These are phyloP conservation scores for Russula emetica DNA, from an alignment of 768 basidiomycete species.

Conservation along the genomic window DNA sequence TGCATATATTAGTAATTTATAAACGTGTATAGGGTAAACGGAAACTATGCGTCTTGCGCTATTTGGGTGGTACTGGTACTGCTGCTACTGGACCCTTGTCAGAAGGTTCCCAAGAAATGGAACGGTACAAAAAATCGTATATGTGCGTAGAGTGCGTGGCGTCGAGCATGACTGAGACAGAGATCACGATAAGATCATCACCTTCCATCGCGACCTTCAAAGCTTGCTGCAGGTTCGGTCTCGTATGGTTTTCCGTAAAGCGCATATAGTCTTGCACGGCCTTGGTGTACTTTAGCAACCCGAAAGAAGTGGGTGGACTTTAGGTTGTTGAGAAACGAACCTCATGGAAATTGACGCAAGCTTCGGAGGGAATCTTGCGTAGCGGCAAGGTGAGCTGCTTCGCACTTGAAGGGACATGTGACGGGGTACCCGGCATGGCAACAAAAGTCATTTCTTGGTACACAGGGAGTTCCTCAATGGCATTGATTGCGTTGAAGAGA, in stretches of 20 bases:
- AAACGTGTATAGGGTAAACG: not conserved
- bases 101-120: slow-evolving; percentile 19
- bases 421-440: slow-evolving; percentile 28
- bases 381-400: slow-evolving; percentile 15
- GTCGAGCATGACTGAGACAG: slow-evolving; percentile 23
- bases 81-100: slow-evolving; percentile 10
- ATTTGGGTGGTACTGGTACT: slow-evolving; percentile 3
- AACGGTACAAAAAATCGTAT: slow-evolving; percentile 27
- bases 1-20: slow-evolving; percentile 12
- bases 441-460: slow-evolving; percentile 13
- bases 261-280: slow-evolving; percentile 23
- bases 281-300: slow-evolving; percentile 2
- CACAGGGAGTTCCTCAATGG: slow-evolving; percentile 19
- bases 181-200: slow-evolving; percentile 25
- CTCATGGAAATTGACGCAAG: slow-evolving; percentile 13
- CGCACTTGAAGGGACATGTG: slow-evolving; percentile 13
- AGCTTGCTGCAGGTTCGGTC: slow-evolving; percentile 27
- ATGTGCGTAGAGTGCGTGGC: slow-evolving; percentile 25
- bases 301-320: not conserved
- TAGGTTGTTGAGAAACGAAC: slow-evolving; percentile 4
- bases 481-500: slow-evolving; percentile 22
- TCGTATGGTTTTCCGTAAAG: slow-evolving; percentile 20
- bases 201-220: slow-evolving; percentile 19
- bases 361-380: slow-evolving; percentile 17
- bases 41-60: not conserved